Conservation (phyloP, 345 rosid genomes). For the Combretum micranthum region DNA sequence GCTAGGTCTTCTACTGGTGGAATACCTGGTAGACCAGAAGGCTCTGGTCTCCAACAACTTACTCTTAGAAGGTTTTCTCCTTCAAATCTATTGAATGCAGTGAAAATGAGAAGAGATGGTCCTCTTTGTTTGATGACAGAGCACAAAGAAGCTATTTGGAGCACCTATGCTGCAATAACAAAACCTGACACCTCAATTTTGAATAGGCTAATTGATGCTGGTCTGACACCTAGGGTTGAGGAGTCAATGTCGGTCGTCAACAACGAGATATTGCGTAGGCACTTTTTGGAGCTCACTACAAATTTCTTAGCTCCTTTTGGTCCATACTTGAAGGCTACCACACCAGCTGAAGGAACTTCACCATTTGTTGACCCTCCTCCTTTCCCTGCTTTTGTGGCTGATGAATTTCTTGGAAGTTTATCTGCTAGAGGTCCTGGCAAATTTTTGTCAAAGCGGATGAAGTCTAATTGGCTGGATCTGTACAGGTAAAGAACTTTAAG, state of each 20-base stretch:
- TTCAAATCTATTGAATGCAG: conserved; percentile 66
- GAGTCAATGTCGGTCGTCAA: conserved; percentile 98
- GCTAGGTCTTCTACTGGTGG: conserved; percentile 63
- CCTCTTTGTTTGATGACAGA: conserved; percentile 97
- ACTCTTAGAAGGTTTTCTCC: conserved; percentile 87
- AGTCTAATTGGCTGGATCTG: conserved; percentile 91
- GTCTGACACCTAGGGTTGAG: conserved; percentile 91
- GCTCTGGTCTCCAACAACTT: conserved; percentile 68
- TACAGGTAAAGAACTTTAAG: conserved; percentile 48
- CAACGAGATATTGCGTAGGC: conserved; percentile 89
- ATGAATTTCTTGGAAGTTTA: conserved; percentile 73
- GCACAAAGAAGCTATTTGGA: conserved; percentile 98
- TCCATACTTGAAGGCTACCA: conserved; percentile 65
- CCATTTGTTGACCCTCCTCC: conserved; percentile 90
- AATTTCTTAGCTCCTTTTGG: conserved; percentile 97
- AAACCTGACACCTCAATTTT: conserved; percentile 93
- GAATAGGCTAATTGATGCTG: conserved; percentile 94
- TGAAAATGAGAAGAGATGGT: conserved; percentile 87
- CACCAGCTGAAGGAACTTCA: conserved; percentile 85
- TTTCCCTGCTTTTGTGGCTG: conserved; percentile 50
- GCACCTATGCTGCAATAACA: conserved; percentile 64
- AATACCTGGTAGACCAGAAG: conserved; percentile 61
- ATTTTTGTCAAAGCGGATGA: conserved; percentile 88
- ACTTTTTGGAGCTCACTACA: conserved; percentile 95
- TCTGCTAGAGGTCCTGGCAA: conserved; percentile 89